Conservation (phyloP, 2,329 filamentous ascomycete genomes). For the Ophiocordyceps unilateralis region DNA sequence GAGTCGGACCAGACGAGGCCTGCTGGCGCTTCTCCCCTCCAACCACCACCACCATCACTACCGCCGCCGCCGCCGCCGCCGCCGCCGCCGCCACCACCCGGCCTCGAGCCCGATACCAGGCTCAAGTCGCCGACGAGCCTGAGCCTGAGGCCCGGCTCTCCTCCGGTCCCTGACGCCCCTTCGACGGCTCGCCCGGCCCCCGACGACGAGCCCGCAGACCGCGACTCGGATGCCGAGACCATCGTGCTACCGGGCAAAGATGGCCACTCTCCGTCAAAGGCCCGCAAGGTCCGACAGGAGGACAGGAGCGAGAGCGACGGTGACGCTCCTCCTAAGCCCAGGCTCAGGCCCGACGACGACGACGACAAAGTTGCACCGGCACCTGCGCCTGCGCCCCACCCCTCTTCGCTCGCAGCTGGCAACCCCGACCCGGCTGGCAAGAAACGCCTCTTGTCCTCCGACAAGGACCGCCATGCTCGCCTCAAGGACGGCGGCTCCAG, state of each 20-base stretch:
- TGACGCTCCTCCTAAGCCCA: conserved; percentile 12
- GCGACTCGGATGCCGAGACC: conserved; percentile 55
- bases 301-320: conserved; percentile 41
- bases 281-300: conserved; percentile 47
- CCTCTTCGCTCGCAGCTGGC: conserved; percentile 10
- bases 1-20: conserved; percentile 44
- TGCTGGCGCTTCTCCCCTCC: conserved; percentile 30
- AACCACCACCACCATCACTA: conserved; percentile 9
- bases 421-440: conserved; percentile 25
- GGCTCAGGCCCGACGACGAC: conserved; percentile 12
- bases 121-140: conserved; percentile 3
- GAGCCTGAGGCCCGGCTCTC: background rate
- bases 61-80: background rate
- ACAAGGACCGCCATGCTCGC: conserved; percentile 22
- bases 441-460: conserved; percentile 25
- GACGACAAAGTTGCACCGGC: conserved; percentile 13
- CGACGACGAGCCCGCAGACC: conserved; percentile 31
- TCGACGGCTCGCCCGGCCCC: conserved; percentile 8
- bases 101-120: conserved; percentile 8
- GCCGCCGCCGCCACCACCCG: background rate
- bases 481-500: conserved; percentile 33
- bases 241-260: conserved; percentile 51
- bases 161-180: background rate
- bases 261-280: conserved; percentile 45
- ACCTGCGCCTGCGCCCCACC: conserved; percentile 6